These are phyloP conservation scores for Parmelia sp. DNA, from an alignment of 495 filamentous ascomycete genomes.

Conservation along the genomic window DNA sequence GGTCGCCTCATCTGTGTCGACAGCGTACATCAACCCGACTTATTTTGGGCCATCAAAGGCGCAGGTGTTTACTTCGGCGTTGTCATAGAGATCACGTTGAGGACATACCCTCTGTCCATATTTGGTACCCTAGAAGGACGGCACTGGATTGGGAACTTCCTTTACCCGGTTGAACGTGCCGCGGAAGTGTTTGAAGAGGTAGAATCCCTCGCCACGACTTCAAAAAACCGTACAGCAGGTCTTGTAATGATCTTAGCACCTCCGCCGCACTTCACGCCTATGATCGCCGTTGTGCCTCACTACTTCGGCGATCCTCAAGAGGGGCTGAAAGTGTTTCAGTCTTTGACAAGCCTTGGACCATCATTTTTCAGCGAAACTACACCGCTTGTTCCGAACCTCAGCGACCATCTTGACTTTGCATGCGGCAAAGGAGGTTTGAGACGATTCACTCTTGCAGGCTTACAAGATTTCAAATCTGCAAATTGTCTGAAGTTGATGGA, in stretches of 20 bases:
- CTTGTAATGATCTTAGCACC: conserved; percentile 26
- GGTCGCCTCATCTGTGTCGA: conserved; percentile 29
- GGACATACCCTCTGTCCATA: conserved; percentile 25
- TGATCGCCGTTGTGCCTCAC: conserved; percentile 16
- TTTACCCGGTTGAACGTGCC: conserved; percentile 26
- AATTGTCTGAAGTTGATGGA: conserved; percentile 21
- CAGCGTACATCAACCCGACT: conserved; percentile 31
- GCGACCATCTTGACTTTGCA: conserved; percentile 21
- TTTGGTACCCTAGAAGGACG: conserved; percentile 18
- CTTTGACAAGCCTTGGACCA: conserved; percentile 21
- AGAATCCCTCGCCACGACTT: conserved; percentile 18
- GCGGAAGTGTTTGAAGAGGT: conserved; percentile 25
- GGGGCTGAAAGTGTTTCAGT: conserved; percentile 19
- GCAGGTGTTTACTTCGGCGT: conserved; percentile 53
- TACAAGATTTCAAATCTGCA: conserved; percentile 18
- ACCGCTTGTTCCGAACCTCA: conserved; percentile 18
- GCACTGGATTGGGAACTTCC: conserved; percentile 27
- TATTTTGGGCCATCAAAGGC: conserved; percentile 46
- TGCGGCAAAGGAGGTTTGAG: conserved; percentile 26
- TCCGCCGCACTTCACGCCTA: conserved; percentile 22
- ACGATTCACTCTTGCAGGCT: conserved; percentile 23
- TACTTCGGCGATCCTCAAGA: conserved; percentile 23
- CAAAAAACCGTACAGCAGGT: conserved; percentile 25
- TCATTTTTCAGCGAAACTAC: conserved; percentile 7
- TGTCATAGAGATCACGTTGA: conserved; percentile 29